phyloP scores from a whole-genome alignment of 352 stramenopile genomes.

The Phytophthora chlamydospora region DNA sequence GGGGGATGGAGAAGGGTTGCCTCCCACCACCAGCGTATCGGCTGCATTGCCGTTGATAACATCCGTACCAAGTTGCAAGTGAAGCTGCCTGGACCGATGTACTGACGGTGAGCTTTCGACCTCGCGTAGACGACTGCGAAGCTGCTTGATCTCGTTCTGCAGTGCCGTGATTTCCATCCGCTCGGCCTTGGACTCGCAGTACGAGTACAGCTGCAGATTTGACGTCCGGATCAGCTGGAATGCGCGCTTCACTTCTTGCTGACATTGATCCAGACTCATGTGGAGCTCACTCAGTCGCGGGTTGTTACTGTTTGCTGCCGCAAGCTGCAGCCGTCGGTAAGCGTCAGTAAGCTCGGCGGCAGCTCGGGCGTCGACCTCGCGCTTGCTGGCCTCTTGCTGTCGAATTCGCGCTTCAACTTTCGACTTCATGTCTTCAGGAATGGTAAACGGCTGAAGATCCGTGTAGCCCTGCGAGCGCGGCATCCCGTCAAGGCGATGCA shows the following conservation, averaged over 20 bases:
- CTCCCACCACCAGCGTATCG: slow-evolving; percentile 23
- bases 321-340: slow-evolving; percentile 65
- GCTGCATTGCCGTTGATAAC: background rate
- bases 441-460: slow-evolving; percentile 73
- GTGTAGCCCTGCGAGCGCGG: slow-evolving; percentile 49
- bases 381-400: slow-evolving; percentile 55
- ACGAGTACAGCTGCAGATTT: slow-evolving; percentile 70
- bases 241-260: slow-evolving; percentile 68
- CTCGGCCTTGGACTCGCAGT: slow-evolving; percentile 69
- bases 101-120: slow-evolving; percentile 22
- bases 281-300: slow-evolving; percentile 65
- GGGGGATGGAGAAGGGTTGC: background rate
- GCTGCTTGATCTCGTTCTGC: slow-evolving; percentile 55
- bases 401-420: slow-evolving; percentile 79
- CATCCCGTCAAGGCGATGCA: slow-evolving; percentile 33
- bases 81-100: slow-evolving; percentile 18
- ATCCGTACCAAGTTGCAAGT: slow-evolving; percentile 15
- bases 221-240: slow-evolving; percentile 71
- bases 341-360: slow-evolving; percentile 59
- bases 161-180: slow-evolving; percentile 50
- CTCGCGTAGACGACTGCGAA: slow-evolving; percentile 47
- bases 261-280: slow-evolving; percentile 65
- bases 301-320: slow-evolving; percentile 45
- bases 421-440: slow-evolving; percentile 79
- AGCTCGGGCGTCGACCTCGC: slow-evolving; percentile 49